These are phyloP conservation scores for Leucocoprinus birnbaumii DNA, from an alignment of 768 basidiomycete species.

Conservation along the genomic window DNA sequence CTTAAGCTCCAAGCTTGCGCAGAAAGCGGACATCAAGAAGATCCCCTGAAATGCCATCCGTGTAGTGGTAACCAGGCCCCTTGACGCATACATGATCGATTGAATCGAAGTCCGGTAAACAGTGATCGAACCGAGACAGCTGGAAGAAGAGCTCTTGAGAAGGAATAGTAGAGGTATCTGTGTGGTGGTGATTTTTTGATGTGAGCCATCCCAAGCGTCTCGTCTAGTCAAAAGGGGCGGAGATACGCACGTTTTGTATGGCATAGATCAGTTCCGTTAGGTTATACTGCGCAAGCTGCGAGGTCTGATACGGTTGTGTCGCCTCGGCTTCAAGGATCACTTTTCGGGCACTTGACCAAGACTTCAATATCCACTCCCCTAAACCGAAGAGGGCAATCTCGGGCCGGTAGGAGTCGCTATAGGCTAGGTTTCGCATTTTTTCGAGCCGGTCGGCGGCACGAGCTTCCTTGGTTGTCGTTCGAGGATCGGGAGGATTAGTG, in stretches of 20 bases:
- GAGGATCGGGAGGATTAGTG: slow-evolving; percentile 37
- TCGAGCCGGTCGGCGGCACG: slow-evolving; percentile 71
- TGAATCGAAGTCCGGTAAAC: slow-evolving; percentile 79
- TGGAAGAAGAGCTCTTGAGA: slow-evolving; percentile 68
- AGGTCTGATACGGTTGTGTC: slow-evolving; percentile 34
- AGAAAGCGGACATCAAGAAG: slow-evolving; percentile 86
- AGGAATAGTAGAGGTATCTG: slow-evolving; percentile 77
- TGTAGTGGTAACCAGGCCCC: slow-evolving; percentile 58
- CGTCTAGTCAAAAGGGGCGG: slow-evolving; percentile 18
- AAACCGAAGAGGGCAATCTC: slow-evolving; percentile 83
- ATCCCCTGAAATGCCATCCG: slow-evolving; percentile 82
- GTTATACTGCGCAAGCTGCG: slow-evolving; percentile 54
- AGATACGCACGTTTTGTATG: slow-evolving; percentile 64
- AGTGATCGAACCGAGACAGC: slow-evolving; percentile 78
- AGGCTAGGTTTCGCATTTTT: slow-evolving; percentile 69
- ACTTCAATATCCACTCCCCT: slow-evolving; percentile 78
- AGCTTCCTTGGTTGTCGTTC: slow-evolving; percentile 53
- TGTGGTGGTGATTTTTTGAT: slow-evolving; percentile 12
- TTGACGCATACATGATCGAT: slow-evolving; percentile 62
- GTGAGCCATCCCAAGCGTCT: slow-evolving; percentile 13
- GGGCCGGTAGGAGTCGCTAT: slow-evolving; percentile 73
- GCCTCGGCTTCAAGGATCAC: slow-evolving; percentile 54
- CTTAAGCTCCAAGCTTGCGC: slow-evolving; percentile 68
- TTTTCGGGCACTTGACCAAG: slow-evolving; percentile 68
- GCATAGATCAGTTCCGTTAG: slow-evolving; percentile 62